These are phyloP conservation scores for Metschnikowia rubicola DNA, from an alignment of 805 yeast species.

Conservation along the genomic window DNA sequence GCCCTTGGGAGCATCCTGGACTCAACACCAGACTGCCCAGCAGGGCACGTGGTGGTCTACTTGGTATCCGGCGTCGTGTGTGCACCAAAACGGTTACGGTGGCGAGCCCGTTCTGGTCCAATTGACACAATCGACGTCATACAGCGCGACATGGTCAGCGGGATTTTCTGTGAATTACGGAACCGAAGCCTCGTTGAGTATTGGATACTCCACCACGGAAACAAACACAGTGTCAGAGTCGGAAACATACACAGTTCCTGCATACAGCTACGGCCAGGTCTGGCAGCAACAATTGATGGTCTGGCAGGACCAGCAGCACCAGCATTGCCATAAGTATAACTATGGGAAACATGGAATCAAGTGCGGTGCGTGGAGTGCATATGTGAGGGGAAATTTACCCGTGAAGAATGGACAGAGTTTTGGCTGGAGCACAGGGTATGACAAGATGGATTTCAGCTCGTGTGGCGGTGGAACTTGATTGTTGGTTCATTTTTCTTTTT, in stretches of 20 bases:
- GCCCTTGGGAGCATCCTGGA: background rate
- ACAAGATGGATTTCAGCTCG: slow-evolving; percentile 1
- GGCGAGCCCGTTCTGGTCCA: background rate
- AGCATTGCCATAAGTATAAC: background rate
- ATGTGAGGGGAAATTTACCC: background rate
- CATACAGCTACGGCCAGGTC: slow-evolving; percentile 3
- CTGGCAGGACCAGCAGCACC: background rate
- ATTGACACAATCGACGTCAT: background rate
- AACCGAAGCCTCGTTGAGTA: background rate
- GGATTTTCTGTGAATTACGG: background rate
- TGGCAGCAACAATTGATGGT: background rate
- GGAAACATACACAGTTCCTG: background rate
- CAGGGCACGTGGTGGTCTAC: background rate
- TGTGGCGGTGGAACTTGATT: slow-evolving; percentile 2
- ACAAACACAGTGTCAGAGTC: background rate
- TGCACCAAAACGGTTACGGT: background rate
- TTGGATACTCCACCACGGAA: background rate
- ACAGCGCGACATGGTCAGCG: background rate
- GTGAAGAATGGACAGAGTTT: slow-evolving; percentile 1
- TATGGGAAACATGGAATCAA: background rate
- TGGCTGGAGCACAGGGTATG: slow-evolving; percentile 5
- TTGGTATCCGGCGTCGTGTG: slow-evolving; percentile 3
- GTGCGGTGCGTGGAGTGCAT: slow-evolving; percentile 3
- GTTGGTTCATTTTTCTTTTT: too few relatives aligned
- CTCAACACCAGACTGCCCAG: background rate